Evolutionary conservation across 805 yeast genomes (phyloP).

Genomic region (Kazachstania martiniae): DNA sequence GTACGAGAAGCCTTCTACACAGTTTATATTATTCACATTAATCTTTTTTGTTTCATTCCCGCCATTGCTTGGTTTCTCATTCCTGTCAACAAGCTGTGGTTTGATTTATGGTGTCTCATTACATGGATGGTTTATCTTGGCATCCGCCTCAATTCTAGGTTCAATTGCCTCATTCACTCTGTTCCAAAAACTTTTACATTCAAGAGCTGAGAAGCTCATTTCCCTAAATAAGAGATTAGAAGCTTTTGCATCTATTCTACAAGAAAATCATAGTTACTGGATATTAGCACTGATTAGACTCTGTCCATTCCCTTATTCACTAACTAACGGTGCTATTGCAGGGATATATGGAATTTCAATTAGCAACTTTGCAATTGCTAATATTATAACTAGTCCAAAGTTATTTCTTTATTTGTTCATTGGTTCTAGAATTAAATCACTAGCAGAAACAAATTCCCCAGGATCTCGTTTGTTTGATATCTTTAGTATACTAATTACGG

Average conservation of each 20-base stretch:
- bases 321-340: slow-evolving; percentile 87
- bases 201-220: slow-evolving; percentile 51
- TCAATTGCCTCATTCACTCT: slow-evolving; percentile 63
- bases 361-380: slow-evolving; percentile 55
- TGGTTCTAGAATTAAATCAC: slow-evolving; percentile 60
- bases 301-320: slow-evolving; percentile 88
- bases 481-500: slow-evolving; percentile 48
- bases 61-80: slow-evolving; percentile 76
- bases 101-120: slow-evolving; percentile 69
- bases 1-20: slow-evolving; percentile 31
- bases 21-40: slow-evolving; percentile 37
- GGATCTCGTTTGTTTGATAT: slow-evolving; percentile 50
- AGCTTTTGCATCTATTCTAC: slow-evolving; percentile 64
- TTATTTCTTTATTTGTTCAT: slow-evolving; percentile 63
- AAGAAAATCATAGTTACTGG: slow-evolving; percentile 56
- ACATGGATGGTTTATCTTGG: slow-evolving; percentile 68
- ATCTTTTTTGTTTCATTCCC: slow-evolving; percentile 75
- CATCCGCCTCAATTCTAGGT: slow-evolving; percentile 59
- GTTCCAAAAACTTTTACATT: slow-evolving; percentile 48
- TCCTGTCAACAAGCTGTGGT: slow-evolving; percentile 58
- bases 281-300: slow-evolving; percentile 63
- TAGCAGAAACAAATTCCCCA: slow-evolving; percentile 49
- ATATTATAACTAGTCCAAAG: slow-evolving; percentile 72
- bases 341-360: slow-evolving; percentile 69
- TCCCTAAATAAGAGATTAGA: slow-evolving; percentile 52